Base-by-base conservation (phyloP, 169 alveolate genomes). In the Cryptosporidium viatorum region DNA sequence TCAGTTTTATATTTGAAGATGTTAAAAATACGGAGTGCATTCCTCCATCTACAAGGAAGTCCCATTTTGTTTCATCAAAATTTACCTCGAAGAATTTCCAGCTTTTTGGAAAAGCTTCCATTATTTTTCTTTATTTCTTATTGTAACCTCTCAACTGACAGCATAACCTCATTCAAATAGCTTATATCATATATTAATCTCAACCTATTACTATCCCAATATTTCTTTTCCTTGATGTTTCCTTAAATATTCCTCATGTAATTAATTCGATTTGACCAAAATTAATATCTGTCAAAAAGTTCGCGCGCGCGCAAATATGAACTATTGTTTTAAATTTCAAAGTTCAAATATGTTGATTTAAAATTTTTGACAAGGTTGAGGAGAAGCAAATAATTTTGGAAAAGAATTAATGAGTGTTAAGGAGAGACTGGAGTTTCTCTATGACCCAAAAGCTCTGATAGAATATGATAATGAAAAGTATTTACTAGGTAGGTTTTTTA, bases 391-490 rank as follows among this genome's bases (percentile, higher is more conserved):
- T 70, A 37, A 45, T 35, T 62, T 18, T 70, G 50, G 31, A 33
- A 33, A n/a, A 29, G 71, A 33, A 55, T 55, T 37, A 31, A 80
- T 55, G 65, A 65, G 74, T 21, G 26, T n/a, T 43, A 59, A 37
- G n/a, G 89, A 80, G 43, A 60, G 89, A 41, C 26, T 80, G 74
- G 89, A 80, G 50, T 80, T 80, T 35, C 75, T 80, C 5, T 80
- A 80, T 21, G 43, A 80, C 23, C 89, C 89, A 39, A 80, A 80
- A 14, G 89, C 75, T 41, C 62, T 80, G 41, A n/a, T 45, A 7
- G 89, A 80, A 45, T 39, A 80, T n/a, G 89, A 80, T 48, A 80
- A 80, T 80, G 89, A 80, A 16, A 80, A 62, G 52, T 80, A 80
- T 41, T 62, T 80, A n/a, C 37, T 80, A 8, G 89, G 89, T 80